Conservation (phyloP, 495 filamentous ascomycete species). For the Aspergillus sclerotiicarbonarius region DNA sequence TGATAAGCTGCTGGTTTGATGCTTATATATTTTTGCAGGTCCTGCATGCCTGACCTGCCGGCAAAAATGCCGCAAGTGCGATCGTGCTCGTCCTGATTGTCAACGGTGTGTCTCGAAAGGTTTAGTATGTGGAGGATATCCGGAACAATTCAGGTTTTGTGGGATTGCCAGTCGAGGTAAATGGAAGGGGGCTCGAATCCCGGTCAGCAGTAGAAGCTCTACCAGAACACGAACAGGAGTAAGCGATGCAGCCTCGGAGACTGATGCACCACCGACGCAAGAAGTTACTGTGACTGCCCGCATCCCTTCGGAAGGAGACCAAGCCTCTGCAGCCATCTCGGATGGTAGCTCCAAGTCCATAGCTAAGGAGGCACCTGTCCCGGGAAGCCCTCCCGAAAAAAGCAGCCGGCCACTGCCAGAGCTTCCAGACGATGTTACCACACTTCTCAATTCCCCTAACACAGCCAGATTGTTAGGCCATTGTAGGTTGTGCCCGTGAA, state of each 20-base stretch:
- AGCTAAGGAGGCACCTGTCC: background rate
- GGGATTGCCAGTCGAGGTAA: constrained; percentile 38
- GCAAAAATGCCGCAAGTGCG: constrained; percentile 35
- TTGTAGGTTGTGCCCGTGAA: background rate
- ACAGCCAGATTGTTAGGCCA: constrained; percentile 7
- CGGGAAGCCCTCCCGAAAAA: background rate
- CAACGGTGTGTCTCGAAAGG: constrained; percentile 30
- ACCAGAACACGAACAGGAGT: background rate
- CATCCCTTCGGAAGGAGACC: background rate
- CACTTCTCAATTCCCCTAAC: background rate
- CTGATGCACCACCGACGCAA: background rate
- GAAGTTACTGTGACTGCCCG: background rate
- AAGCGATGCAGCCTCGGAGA: constrained; percentile 2
- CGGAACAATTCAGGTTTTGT: constrained; percentile 41
- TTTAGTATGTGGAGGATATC: constrained; percentile 35
- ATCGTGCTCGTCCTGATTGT: constrained; percentile 27
- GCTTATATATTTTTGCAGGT: constrained; percentile 8
- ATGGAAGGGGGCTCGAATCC: constrained; percentile 30
- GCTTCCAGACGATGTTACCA: constrained; percentile 7
- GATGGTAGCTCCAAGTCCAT: background rate
- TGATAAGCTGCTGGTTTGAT: background rate
- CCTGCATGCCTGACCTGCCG: constrained; percentile 34
- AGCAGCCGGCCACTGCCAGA: background rate
- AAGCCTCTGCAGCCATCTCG: background rate
- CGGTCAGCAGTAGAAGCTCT: constrained; percentile 5